Conservation (phyloP, 2,329 filamentous ascomycete genomes). For the Nemania diffusa region DNA sequence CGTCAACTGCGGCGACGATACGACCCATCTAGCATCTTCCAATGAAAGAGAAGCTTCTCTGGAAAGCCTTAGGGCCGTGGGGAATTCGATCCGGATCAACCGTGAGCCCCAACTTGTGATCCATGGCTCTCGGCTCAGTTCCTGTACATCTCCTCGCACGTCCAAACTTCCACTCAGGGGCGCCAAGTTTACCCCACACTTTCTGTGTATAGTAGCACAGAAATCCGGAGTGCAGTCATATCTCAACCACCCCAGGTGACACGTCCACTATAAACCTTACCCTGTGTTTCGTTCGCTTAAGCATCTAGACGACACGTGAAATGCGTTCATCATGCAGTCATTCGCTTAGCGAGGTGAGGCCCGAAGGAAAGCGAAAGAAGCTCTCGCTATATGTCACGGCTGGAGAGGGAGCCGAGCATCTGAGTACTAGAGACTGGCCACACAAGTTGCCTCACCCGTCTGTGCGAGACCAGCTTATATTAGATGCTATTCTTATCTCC, state of each 20-base stretch:
- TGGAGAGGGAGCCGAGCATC: conserved; percentile 23
- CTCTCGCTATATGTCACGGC: conserved; percentile 28
- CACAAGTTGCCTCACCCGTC: conserved; percentile 33
- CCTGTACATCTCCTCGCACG: conserved; percentile 40
- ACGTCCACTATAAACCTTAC: conserved; percentile 44
- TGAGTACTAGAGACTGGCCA: conserved; percentile 40
- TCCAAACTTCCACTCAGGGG: conserved; percentile 38
- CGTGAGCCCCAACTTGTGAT: conserved; percentile 38
- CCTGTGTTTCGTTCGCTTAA: conserved; percentile 47
- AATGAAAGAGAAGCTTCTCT: conserved; percentile 26
- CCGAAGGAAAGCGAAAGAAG: conserved; percentile 45
- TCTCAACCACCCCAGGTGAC: conserved; percentile 44
- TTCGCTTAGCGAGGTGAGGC: conserved; percentile 45
- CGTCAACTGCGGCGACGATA: conserved; percentile 30
- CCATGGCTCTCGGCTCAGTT: conserved; percentile 41
- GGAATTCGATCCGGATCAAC: conserved; percentile 47
- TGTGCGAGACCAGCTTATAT: conserved; percentile 42
- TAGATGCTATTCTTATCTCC: conserved; percentile 45
- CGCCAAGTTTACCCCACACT: conserved; percentile 47
- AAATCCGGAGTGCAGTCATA: conserved; percentile 47
- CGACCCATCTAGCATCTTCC: conserved; percentile 30
- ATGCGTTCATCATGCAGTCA: conserved; percentile 39
- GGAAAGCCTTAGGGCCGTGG: conserved; percentile 43
- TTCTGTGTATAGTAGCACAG: conserved; percentile 43
- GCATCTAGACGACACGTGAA: conserved; percentile 42